Evolutionary conservation across 768 basidiomycete species (phyloP).

Genomic region (Daedalea quercina): DNA sequence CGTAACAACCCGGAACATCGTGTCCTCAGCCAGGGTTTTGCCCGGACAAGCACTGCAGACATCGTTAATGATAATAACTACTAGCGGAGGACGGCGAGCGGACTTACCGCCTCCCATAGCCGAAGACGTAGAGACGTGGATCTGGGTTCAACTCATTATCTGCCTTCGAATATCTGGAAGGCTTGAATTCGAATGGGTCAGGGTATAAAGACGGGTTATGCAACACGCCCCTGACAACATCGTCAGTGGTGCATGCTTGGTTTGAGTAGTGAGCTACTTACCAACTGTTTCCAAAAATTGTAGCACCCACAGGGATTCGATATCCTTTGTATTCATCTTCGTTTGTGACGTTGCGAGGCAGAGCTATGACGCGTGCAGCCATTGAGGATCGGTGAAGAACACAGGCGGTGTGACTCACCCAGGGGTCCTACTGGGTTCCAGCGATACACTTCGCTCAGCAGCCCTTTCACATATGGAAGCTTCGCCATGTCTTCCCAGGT

Average conservation of each 20-base stretch:
- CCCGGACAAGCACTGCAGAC: background rate
- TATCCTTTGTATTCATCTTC: too few relatives aligned
- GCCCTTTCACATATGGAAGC: background rate
- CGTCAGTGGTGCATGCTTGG: too few relatives aligned
- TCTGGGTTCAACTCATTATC: background rate
- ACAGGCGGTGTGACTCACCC: too few relatives aligned
- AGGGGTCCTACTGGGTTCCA: conserved; percentile 4
- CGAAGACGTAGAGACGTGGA: background rate
- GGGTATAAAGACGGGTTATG: background rate
- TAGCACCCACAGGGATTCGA: too few relatives aligned
- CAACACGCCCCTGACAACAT: conserved; percentile 18
- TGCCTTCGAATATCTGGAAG: background rate
- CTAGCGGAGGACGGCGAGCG: too few relatives aligned
- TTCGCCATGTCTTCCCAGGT: background rate
- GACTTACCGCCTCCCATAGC: background rate
- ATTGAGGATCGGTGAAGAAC: too few relatives aligned
- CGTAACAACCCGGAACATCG: conserved; percentile 28
- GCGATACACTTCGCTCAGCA: conserved; percentile 6
- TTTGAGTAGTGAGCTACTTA: too few relatives aligned
- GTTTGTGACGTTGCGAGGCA: too few relatives aligned
- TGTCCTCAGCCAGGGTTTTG: conserved; percentile 32
- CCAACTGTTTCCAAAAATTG: too few relatives aligned
- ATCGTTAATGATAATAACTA: too few relatives aligned
- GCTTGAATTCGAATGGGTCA: background rate
- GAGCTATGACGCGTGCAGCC: too few relatives aligned